Base-by-base conservation (phyloP, 176 grass and related monocot genomes). In the Hsuehochloa calcarea region DNA sequence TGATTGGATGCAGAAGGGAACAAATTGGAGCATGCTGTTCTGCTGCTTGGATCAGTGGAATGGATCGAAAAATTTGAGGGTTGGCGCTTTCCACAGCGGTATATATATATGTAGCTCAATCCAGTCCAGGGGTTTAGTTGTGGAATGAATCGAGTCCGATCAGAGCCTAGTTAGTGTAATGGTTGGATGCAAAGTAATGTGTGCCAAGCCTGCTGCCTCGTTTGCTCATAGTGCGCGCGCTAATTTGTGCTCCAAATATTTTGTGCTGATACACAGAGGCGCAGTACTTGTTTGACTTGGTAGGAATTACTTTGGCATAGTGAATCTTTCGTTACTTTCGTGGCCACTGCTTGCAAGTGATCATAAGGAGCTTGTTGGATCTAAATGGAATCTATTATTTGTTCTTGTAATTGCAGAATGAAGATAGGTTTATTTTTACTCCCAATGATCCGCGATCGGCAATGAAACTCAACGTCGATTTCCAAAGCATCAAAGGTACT, bases 391-490 rank as follows among this genome's bases (percentile, higher is more conserved):
- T 43, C 0, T 66, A 56, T 81, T 56, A 2, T 10, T 63, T 90
- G 16, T 82, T 46, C 40, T 85, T 77, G 63, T 64, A 38, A 82
- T 81, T 89, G 77, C 83, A 98, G 96, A 92, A 38, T 10, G 93
- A 95, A 23, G 96, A 98, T 69, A 93, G 75, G 39, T 87, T 98
- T 62, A 65, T 72, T 56, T 98, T 98, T 69, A 79, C 79, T 26
- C 96, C 96, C 17, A 85, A 89, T 78, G 96, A 98, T 89, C 93
- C 89, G 0, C 78, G 89, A n/a, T 98, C 96, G 1, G 80, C 86
- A 12, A 98, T 95, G 96, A 98, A 95, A 80, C 71, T 98, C 74
- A 95, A 89, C 70, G 93, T 93, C 2, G 91, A 98, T 68, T 95
- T 98, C 83, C 79, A 59, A 37, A 95, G 52, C 77, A 98, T 98